Percentiles rank a stretch among this genome's conserved stretches.
Evolutionary conservation across 2,329 filamentous ascomycete species (phyloP).

Genomic region (Xylaria sp.): DNA sequence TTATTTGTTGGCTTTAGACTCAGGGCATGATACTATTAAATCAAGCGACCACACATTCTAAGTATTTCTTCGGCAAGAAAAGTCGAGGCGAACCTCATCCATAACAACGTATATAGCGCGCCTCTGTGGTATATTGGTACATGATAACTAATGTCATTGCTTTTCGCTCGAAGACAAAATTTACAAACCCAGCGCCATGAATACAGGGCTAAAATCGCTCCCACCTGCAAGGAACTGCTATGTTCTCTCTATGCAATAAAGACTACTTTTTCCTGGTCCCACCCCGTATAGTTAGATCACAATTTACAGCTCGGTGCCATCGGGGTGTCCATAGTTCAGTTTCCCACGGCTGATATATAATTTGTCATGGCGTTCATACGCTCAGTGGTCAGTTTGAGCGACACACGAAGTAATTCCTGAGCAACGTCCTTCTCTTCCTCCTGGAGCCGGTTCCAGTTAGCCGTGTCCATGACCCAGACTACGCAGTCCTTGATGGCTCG

Average conservation of each 20-base stretch:
- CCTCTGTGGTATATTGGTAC: neutral
- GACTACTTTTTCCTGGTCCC: constrained; percentile 19
- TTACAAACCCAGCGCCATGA: constrained; percentile 16
- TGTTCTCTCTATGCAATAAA: neutral
- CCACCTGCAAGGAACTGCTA: constrained; percentile 12
- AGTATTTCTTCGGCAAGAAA: neutral
- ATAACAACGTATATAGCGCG: neutral
- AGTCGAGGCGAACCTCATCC: neutral
- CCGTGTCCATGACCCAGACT: constrained; percentile 80
- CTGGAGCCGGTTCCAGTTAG: constrained; percentile 79
- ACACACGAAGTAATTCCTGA: constrained; percentile 83
- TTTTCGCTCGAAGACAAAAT: constrained; percentile 13
- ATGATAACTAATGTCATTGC: constrained; percentile 9
- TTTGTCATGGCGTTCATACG: constrained; percentile 79
- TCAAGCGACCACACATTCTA: neutral
- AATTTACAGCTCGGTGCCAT: neutral
- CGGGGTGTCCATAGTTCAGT: constrained; percentile 41
- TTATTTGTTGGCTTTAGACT: neutral
- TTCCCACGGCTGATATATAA: constrained; percentile 57
- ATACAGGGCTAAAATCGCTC: constrained; percentile 11
- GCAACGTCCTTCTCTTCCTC: constrained; percentile 79
- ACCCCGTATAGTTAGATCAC: neutral
- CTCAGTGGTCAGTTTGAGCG: constrained; percentile 94
- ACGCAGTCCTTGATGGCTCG: constrained; percentile 83
- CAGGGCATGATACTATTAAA: neutral